Percentiles rank a stretch among this genome's conserved stretches.
Conservation (phyloP, 352 stramenopile species). For the Aphanomyces euteiches region DNA sequence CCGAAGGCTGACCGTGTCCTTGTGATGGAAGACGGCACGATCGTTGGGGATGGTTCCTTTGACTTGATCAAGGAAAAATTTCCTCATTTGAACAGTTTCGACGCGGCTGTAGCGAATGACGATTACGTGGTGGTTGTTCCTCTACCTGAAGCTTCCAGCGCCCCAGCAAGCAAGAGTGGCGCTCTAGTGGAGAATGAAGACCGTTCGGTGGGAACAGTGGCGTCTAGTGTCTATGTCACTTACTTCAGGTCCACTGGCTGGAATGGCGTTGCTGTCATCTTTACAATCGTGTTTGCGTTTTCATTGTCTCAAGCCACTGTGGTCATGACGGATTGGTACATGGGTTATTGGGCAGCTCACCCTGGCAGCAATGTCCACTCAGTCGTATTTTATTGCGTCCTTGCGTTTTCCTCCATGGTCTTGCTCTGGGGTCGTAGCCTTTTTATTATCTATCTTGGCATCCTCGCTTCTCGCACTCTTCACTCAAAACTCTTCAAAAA, state of each 20-base stretch:
- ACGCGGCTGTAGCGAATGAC: not conserved
- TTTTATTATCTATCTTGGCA: not conserved
- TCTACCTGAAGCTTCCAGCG: not conserved
- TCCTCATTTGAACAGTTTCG: constrained; percentile 30
- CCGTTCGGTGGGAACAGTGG: not conserved
- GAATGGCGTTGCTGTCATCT: not conserved
- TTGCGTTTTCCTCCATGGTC: not conserved
- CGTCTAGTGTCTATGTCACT: not conserved
- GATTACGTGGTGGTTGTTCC: not conserved
- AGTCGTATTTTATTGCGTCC: not conserved
- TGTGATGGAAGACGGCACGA: constrained; percentile 65
- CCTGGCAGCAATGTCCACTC: not conserved
- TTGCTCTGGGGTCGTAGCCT: constrained; percentile 37
- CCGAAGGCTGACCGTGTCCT: constrained; percentile 50
- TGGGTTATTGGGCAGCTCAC: not conserved
- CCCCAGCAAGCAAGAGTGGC: not conserved
- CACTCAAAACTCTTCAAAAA: not conserved
- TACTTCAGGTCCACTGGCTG: constrained; percentile 19
- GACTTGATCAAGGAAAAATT: constrained; percentile 48
- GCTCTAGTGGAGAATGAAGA: constrained; percentile 8
- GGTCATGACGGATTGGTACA: constrained; percentile 12
- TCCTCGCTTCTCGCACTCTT: not conserved
- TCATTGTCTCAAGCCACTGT: not conserved
- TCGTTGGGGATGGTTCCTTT: constrained; percentile 74
- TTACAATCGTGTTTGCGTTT: not conserved